Percentiles rank a stretch among this genome's conserved stretches.
Conservation (phyloP, 345 rosid genomes). For the Rhodomyrtus tomentosa region DNA sequence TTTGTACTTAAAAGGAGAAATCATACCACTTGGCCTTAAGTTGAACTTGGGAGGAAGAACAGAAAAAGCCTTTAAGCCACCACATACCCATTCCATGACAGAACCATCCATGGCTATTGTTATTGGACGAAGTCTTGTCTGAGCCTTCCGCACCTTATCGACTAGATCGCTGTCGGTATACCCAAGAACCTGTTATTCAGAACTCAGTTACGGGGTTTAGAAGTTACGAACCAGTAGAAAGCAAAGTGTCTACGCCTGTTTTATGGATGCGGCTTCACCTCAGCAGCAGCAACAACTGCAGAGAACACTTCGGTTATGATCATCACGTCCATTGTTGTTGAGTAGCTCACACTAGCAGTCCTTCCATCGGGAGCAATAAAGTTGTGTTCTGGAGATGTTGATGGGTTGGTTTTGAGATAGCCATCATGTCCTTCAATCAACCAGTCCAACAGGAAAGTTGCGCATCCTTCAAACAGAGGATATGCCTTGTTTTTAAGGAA, state of each 20-base stretch:
- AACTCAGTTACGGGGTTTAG: background rate
- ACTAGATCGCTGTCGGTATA: slow-evolving; percentile 42
- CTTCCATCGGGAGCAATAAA: slow-evolving; percentile 73
- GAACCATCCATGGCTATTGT: slow-evolving; percentile 70
- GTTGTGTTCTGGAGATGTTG: slow-evolving; percentile 91
- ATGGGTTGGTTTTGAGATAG: slow-evolving; percentile 83
- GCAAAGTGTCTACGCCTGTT: background rate
- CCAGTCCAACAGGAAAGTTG: slow-evolving; percentile 77
- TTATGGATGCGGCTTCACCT: slow-evolving; percentile 34
- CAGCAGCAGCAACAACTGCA: slow-evolving; percentile 58
- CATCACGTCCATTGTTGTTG: slow-evolving; percentile 92
- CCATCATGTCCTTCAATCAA: slow-evolving; percentile 67
- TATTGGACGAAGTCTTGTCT: slow-evolving; percentile 54
- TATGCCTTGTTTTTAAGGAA: slow-evolving; percentile 69
- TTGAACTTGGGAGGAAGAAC: background rate
- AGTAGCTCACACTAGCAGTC: slow-evolving; percentile 83
- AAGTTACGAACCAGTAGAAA: background rate
- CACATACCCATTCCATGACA: slow-evolving; percentile 90
- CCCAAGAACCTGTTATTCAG: slow-evolving; percentile 44
- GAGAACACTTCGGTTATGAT: slow-evolving; percentile 72
- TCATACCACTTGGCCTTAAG: background rate
- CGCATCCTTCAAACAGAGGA: slow-evolving; percentile 82
- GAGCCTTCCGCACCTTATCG: slow-evolving; percentile 43
- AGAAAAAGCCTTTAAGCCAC: background rate
- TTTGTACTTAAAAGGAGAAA: background rate